phyloP scores from a whole-genome alignment of 305 asterid genomes.

The Caryopteris hybrid region DNA sequence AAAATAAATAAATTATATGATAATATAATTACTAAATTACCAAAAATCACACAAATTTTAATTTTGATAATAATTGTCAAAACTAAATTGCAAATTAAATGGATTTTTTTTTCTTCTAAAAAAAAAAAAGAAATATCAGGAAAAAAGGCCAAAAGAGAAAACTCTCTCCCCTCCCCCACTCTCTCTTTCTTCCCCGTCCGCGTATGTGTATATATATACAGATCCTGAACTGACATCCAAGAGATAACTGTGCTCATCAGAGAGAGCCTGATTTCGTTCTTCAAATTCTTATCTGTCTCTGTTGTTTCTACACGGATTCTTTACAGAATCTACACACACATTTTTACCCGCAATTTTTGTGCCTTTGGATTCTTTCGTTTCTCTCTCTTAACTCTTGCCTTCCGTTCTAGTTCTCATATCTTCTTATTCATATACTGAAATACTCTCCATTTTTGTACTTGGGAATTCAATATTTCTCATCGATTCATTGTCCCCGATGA shows the following conservation, averaged over 20 bases:
- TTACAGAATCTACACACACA: constrained; percentile 25
- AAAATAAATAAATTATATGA: no score
- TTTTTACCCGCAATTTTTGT: constrained; percentile 30
- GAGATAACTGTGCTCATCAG: constrained; percentile 18
- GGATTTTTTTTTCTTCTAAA: background rate
- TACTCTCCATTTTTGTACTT: constrained; percentile 6
- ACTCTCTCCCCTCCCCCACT: background rate
- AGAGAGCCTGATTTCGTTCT: constrained; percentile 19
- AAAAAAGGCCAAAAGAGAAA: background rate
- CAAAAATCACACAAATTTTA: no score
- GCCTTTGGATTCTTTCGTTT: constrained; percentile 12
- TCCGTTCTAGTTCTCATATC: constrained; percentile 5
- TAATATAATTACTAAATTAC: no score
- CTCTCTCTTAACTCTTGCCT: background rate
- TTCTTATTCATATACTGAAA: constrained; percentile 14
- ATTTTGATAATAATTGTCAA: no score
- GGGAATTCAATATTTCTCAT: background rate
- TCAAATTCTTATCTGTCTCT: constrained; percentile 21
- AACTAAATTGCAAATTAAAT: background rate
- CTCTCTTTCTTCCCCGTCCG: background rate
- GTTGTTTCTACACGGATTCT: constrained; percentile 33
- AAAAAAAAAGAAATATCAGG: background rate
- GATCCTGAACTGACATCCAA: constrained; percentile 11
- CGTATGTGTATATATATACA: background rate
- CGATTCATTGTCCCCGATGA: constrained; percentile 8